Evolutionary conservation across 2,329 filamentous ascomycete species (phyloP).

Genomic region (Akanthomyces uredinophilus): DNA sequence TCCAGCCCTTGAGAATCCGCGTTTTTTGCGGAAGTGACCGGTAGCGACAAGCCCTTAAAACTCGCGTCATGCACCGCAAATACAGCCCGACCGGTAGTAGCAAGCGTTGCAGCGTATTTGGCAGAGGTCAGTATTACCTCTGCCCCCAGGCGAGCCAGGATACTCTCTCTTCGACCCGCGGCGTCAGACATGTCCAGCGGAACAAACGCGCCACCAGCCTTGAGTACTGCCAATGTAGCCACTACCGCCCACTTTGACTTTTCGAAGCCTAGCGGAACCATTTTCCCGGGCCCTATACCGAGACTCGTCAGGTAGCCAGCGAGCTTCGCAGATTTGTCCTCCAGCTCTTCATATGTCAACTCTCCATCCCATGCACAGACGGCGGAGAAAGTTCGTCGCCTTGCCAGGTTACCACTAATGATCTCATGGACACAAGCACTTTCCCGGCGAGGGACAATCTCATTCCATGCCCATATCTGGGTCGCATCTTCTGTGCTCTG

Average conservation of each 20-base stretch:
- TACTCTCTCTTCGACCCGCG: not conserved
- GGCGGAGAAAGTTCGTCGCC: conserved; percentile 23
- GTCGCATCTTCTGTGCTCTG: not conserved
- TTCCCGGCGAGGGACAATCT: not conserved
- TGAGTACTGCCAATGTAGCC: conserved; percentile 30
- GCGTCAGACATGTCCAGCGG: conserved; percentile 26
- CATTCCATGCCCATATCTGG: not conserved
- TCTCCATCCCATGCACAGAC: conserved; percentile 42
- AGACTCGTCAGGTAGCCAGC: not conserved
- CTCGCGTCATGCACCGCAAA: not conserved
- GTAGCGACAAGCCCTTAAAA: not conserved
- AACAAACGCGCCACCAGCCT: conserved; percentile 43
- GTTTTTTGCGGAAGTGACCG: not conserved
- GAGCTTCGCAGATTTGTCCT: not conserved
- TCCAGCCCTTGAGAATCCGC: not conserved
- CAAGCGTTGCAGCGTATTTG: not conserved
- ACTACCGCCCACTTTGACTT: conserved; percentile 27
- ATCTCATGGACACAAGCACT: not conserved
- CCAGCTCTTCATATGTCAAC: conserved; percentile 32
- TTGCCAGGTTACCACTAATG: not conserved
- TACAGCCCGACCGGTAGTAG: not conserved
- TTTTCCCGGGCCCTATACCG: conserved; percentile 24
- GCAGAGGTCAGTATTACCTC: not conserved
- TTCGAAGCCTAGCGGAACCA: conserved; percentile 26
- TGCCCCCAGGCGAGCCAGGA: not conserved